Evolutionary conservation across 2,329 filamentous ascomycete genomes (phyloP).

Genomic region (Pseudocercospora macadamiae): DNA sequence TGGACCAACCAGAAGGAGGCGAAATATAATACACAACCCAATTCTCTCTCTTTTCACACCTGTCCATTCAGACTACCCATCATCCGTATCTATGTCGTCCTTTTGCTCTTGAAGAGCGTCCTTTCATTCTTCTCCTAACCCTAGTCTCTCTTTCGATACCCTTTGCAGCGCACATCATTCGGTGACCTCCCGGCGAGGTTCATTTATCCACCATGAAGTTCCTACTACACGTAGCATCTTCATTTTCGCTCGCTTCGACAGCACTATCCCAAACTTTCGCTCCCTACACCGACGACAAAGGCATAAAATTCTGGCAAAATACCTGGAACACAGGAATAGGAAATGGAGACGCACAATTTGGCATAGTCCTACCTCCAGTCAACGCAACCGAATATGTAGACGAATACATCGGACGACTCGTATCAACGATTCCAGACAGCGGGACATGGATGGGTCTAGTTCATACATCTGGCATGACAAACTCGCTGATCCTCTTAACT

Average conservation of each 20-base stretch:
- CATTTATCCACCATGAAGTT: constrained; percentile 29
- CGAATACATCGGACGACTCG: constrained; percentile 64
- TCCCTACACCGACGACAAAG: constrained; percentile 46
- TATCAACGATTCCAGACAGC: constrained; percentile 44
- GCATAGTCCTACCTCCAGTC: constrained; percentile 55
- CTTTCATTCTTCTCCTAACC: constrained; percentile 23
- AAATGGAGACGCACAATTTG: constrained; percentile 55
- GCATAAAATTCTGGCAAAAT: constrained; percentile 59
- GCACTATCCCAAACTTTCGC: constrained; percentile 32
- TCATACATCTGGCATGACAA: constrained; percentile 61
- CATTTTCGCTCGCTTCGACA: constrained; percentile 24
- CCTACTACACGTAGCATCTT: constrained; percentile 24
- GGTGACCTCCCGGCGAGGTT: constrained; percentile 29
- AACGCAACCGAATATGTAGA: constrained; percentile 45
- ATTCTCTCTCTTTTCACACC: not conserved
- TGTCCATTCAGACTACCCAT: no score
- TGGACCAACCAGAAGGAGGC: constrained; percentile 10
- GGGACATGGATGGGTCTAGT: constrained; percentile 64
- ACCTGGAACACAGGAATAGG: constrained; percentile 46
- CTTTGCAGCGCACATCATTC: constrained; percentile 25
- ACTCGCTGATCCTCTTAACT: constrained; percentile 60
- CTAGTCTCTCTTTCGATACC: constrained; percentile 19
- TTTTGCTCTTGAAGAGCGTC: constrained; percentile 22
- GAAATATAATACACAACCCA: constrained; percentile 10
- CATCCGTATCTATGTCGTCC: no score